These are phyloP conservation scores for Candida argentea DNA, from an alignment of 805 yeast genomes.

Conservation along the genomic window DNA sequence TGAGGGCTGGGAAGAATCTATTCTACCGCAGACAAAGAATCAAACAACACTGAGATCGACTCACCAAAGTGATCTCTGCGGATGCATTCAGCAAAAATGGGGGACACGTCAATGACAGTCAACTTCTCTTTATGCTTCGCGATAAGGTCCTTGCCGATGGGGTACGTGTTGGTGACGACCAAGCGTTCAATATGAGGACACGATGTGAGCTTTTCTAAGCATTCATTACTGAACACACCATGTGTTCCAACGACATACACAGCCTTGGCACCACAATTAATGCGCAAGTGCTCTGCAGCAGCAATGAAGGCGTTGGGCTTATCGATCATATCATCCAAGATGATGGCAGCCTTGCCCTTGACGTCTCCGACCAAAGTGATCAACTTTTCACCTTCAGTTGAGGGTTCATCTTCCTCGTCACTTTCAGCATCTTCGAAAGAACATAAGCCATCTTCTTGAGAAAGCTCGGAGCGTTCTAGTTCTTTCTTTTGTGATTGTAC, in stretches of 20 bases:
- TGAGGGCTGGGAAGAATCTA: slow-evolving; percentile 7
- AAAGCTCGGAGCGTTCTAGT: slow-evolving; percentile 3
- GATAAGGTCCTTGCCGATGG: slow-evolving; percentile 57
- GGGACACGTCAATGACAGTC: slow-evolving; percentile 83
- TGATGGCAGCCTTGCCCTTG: slow-evolving; percentile 81
- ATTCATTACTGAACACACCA: slow-evolving; percentile 84
- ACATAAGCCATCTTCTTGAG: slow-evolving; percentile 52
- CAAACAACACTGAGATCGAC: slow-evolving; percentile 86
- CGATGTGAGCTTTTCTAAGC: slow-evolving; percentile 68
- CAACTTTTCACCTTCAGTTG: slow-evolving; percentile 67
- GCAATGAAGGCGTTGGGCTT: slow-evolving; percentile 90
- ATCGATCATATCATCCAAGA: slow-evolving; percentile 95
- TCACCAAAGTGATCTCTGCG: slow-evolving; percentile 99
- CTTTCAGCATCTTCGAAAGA: slow-evolving; percentile 70
- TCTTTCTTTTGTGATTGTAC: not conserved
- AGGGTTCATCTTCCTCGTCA: slow-evolving; percentile 81
- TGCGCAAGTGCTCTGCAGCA: slow-evolving; percentile 94
- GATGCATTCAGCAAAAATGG: slow-evolving; percentile 95
- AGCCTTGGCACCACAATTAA: slow-evolving; percentile 91
- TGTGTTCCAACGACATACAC: slow-evolving; percentile 93
- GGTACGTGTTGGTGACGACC: slow-evolving; percentile 94
- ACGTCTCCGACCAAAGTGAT: slow-evolving; percentile 97
- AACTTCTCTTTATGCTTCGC: slow-evolving; percentile 52
- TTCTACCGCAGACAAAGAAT: slow-evolving; percentile 60
- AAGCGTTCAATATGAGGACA: slow-evolving; percentile 82